Evolutionary conservation across 164 flowering plant genomes (phyloP).

Genomic region (Buxus sempervirens): DNA sequence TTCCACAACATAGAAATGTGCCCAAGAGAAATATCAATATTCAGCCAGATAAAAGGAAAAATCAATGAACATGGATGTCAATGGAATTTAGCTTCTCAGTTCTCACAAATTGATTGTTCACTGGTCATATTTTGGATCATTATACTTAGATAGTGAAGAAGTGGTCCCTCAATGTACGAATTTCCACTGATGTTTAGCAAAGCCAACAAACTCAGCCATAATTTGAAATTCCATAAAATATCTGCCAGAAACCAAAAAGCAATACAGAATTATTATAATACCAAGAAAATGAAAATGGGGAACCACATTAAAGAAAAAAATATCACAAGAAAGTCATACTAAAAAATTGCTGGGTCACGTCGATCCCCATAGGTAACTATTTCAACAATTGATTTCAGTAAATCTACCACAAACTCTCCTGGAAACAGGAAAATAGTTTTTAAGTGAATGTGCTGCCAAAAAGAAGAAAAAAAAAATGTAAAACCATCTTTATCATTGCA

Average conservation of each 20-base stretch:
- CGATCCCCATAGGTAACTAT: constrained; percentile 63
- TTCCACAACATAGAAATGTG: background rate
- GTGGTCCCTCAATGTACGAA: constrained; percentile 48
- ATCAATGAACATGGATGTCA: background rate
- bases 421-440: constrained; percentile 13
- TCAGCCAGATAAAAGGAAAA: constrained; percentile 1
- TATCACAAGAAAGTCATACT: constrained; percentile 33
- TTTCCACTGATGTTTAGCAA: constrained; percentile 45
- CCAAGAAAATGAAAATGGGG: background rate
- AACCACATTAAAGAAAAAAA: background rate
- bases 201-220: constrained; percentile 59
- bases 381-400: constrained; percentile 59
- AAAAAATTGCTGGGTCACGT: constrained; percentile 58
- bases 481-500: background rate
- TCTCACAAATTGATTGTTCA: constrained; percentile 70
- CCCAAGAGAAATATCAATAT: background rate
- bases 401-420: constrained; percentile 56
- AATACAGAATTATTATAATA: background rate
- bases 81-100: constrained; percentile 22
- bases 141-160: constrained; percentile 66
- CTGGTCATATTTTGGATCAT: constrained; percentile 64
- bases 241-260: constrained; percentile 28
- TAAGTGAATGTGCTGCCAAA: background rate
- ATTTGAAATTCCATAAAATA: constrained; percentile 72
- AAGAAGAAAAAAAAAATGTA: background rate